Percentiles rank a stretch among this genome's conserved stretches.
Evolutionary conservation across 495 filamentous ascomycete species (phyloP).

Genomic region (Sphaerosporella brunnea): DNA sequence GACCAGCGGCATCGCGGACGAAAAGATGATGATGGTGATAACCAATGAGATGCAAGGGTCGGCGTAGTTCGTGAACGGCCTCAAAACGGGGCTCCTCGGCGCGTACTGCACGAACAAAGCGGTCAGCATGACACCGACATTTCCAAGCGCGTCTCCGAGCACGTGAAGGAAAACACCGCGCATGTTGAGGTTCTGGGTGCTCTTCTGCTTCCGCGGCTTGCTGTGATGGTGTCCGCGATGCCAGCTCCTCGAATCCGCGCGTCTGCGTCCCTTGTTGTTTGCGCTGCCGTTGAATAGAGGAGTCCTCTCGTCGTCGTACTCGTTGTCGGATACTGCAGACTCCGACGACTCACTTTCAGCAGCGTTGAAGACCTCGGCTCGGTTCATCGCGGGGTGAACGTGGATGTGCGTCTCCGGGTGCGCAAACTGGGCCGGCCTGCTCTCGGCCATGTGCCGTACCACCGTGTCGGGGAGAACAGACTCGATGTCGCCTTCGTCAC

Average conservation of each 20-base stretch:
- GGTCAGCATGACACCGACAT: conserved; percentile 87
- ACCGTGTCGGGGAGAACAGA: conserved; percentile 33
- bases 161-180: conserved; percentile 93
- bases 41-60: conserved; percentile 89
- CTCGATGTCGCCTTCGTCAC: conserved; percentile 25
- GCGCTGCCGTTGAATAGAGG: conserved; percentile 26
- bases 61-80: conserved; percentile 43
- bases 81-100: conserved; percentile 35
- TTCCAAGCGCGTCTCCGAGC: conserved; percentile 88
- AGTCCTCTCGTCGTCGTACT: conserved; percentile 33
- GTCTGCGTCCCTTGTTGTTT: conserved; percentile 49
- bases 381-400: conserved; percentile 74
- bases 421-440: conserved; percentile 22
- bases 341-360: conserved; percentile 35
- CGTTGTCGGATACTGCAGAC: conserved; percentile 35
- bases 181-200: conserved; percentile 87
- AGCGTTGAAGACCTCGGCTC: conserved; percentile 77
- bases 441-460: conserved; percentile 25
- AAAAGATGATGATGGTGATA: conserved; percentile 88
- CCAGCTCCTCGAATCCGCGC: conserved; percentile 39
- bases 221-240: conserved; percentile 64
- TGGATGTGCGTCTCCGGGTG: conserved; percentile 43
- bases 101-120: conserved; percentile 87
- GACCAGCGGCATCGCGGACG: conserved; percentile 78
- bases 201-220: conserved; percentile 47